Evolutionary conservation across 2,329 filamentous ascomycete species (phyloP).

Genomic region (Neopestalotiopsis rosae): DNA sequence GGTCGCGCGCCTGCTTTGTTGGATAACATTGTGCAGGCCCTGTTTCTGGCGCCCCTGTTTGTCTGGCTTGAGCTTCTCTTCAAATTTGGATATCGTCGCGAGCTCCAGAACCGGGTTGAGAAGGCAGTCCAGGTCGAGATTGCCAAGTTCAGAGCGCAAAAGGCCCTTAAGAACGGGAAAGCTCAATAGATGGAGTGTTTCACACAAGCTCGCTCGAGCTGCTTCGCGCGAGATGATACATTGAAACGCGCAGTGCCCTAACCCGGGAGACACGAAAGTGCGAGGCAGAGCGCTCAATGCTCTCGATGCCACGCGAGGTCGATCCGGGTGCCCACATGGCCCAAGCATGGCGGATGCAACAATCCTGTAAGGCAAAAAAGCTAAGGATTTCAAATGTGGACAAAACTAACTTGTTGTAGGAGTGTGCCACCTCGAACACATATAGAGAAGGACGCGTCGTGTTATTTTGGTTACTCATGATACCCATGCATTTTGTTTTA

Average conservation of each 20-base stretch:
- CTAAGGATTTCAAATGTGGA: not conserved
- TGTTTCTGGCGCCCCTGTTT: conserved; percentile 94
- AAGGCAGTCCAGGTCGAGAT: conserved; percentile 78
- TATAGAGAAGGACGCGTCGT: conserved; percentile 3
- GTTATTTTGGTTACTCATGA: conserved; percentile 11
- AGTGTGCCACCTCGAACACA: not conserved
- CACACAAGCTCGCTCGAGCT: not conserved
- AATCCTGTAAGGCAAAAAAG: not conserved
- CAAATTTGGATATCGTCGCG: conserved; percentile 85
- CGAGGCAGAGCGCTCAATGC: not conserved
- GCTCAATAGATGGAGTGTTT: conserved; percentile 44
- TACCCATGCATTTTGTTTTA: conserved; percentile 3
- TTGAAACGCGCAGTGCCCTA: not conserved
- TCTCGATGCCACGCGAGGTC: not conserved
- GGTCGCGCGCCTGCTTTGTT: conserved; percentile 85
- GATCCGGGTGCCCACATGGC: not conserved
- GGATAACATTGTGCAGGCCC: conserved; percentile 88
- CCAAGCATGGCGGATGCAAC: not conserved
- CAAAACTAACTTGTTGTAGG: not conserved
- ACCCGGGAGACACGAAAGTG: not conserved
- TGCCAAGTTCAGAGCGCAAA: conserved; percentile 70
- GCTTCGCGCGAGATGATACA: not conserved
- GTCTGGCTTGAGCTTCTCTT: conserved; percentile 97
- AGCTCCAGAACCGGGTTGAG: conserved; percentile 82
- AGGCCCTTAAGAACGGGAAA: conserved; percentile 58